phyloP scores from a whole-genome alignment of 2,329 filamentous ascomycete species.

The Knufia petricola region DNA sequence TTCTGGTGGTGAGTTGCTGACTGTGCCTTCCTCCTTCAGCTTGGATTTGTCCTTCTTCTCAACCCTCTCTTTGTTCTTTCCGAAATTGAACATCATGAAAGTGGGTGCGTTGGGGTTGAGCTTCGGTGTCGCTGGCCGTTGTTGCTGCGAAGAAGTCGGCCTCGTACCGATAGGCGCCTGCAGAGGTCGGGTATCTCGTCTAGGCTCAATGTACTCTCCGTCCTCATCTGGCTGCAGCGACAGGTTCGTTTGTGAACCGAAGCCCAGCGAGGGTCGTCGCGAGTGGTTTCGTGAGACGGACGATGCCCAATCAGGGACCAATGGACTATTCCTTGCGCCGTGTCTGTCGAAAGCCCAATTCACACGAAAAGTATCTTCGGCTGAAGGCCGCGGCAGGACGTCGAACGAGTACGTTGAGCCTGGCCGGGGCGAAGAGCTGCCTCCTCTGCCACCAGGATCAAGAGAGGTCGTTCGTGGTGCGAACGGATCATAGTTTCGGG shows the following conservation, averaged over 20 bases:
- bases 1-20: constrained; percentile 35
- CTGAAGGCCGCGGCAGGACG: constrained; percentile 62
- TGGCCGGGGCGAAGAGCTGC: constrained; percentile 36
- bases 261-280: constrained; percentile 61
- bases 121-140: constrained; percentile 42
- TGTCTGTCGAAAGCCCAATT: constrained; percentile 47
- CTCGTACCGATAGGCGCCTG: constrained; percentile 71
- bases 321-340: constrained; percentile 44
- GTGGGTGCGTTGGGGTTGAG: constrained; percentile 84
- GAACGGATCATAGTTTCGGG: constrained; percentile 38
- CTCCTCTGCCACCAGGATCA: constrained; percentile 37
- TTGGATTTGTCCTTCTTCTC: constrained; percentile 27
- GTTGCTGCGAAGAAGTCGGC: constrained; percentile 46
- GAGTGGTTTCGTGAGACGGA: constrained; percentile 70
- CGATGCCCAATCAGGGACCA: constrained; percentile 45
- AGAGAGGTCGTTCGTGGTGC: constrained; percentile 36
- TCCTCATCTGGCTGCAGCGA: constrained; percentile 43
- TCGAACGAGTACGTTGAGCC: constrained; percentile 49
- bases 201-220: constrained; percentile 28
- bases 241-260: constrained; percentile 59
- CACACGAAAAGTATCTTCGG: constrained; percentile 68
- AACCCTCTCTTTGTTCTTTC: constrained; percentile 40
- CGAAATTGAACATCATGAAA: constrained; percentile 63
- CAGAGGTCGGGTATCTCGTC: constrained; percentile 41
- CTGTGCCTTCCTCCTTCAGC: constrained; percentile 23